Percentiles rank a stretch among this genome's conserved stretches.
phyloP scores from a whole-genome alignment of 331 rosid genomes.

The Rhamnella rubrinervis region DNA sequence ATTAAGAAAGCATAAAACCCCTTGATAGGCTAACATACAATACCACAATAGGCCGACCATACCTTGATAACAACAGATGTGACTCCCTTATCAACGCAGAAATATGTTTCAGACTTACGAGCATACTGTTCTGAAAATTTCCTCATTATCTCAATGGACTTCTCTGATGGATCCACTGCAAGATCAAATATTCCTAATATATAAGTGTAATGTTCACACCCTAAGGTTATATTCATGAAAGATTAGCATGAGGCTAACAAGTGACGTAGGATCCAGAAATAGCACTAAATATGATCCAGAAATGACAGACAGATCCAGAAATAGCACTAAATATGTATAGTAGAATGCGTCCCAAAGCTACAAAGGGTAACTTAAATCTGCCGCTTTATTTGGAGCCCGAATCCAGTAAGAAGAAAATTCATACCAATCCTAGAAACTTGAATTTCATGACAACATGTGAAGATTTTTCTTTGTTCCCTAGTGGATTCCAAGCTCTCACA shows the following conservation, averaged over 20 bases:
- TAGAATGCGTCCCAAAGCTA: too few species aligned
- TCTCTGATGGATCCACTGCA: conserved; percentile 91
- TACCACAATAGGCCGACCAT: background rate
- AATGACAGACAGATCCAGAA: too few species aligned
- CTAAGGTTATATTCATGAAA: background rate
- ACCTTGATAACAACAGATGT: conserved; percentile 96
- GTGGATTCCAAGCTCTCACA: too few species aligned
- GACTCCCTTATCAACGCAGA: conserved; percentile 93
- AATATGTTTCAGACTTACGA: conserved; percentile 88
- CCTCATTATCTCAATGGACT: conserved; percentile 93
- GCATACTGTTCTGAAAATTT: conserved; percentile 98
- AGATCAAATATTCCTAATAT: background rate
- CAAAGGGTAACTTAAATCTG: too few species aligned
- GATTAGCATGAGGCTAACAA: background rate
- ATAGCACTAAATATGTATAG: too few species aligned
- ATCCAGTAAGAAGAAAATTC: too few species aligned
- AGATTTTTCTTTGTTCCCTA: too few species aligned
- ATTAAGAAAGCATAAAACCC: background rate
- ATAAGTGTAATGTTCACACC: background rate
- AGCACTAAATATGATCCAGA: too few species aligned
- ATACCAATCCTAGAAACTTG: too few species aligned
- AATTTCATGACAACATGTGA: too few species aligned
- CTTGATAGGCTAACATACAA: background rate
- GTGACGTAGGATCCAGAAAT: too few species aligned
- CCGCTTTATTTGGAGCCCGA: too few species aligned